These are phyloP conservation scores for Fusarium drepaniforme DNA, from an alignment of 2,329 filamentous ascomycete species.

Conservation along the genomic window DNA sequence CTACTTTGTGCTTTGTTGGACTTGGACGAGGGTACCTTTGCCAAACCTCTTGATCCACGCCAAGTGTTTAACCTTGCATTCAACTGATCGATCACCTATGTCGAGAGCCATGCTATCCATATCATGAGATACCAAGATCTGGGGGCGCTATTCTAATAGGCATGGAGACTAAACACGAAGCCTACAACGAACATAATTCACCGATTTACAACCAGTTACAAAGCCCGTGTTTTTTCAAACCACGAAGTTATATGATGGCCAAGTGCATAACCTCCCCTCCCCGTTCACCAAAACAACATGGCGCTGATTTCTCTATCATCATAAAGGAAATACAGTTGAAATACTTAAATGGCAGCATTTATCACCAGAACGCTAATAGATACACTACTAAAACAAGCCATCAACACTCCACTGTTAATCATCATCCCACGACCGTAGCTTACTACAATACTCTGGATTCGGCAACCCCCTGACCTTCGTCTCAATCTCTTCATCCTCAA, in stretches of 20 bases:
- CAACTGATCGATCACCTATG: background rate
- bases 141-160: background rate
- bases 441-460: background rate
- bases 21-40: background rate
- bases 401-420: background rate
- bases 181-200: background rate
- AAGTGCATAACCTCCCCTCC: background rate
- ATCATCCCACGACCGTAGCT: conserved; percentile 2
- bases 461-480: background rate
- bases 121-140: background rate
- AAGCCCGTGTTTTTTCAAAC: background rate
- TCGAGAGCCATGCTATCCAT: background rate
- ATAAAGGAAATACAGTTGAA: background rate
- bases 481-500: conserved; percentile 21
- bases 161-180: too few relatives aligned
- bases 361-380: background rate
- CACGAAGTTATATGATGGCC: background rate
- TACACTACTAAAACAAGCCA: background rate
- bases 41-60: background rate
- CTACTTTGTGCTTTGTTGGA: background rate
- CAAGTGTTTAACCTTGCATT: background rate
- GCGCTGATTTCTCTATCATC: background rate
- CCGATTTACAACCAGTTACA: background rate
- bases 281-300: background rate
- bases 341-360: background rate